Evolutionary conservation across 1,284 basidiomycete genomes (phyloP).

Genomic region (Thecaphora thlaspeos): DNA sequence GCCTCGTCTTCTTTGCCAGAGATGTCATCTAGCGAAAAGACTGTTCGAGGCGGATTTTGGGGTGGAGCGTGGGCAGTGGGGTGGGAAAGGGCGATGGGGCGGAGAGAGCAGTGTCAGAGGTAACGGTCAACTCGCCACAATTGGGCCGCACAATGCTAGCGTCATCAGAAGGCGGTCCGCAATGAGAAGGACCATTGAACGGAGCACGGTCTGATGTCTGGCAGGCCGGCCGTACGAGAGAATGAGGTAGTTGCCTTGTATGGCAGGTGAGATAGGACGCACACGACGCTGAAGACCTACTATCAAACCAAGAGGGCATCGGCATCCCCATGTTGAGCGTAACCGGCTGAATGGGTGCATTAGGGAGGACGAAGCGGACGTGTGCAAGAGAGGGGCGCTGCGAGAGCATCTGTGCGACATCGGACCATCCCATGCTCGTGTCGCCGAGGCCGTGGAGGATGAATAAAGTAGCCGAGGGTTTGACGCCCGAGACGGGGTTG

Average conservation of each 20-base stretch:
- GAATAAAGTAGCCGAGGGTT: slow-evolving; percentile 52
- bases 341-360: slow-evolving; percentile 55
- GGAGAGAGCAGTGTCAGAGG: too few species aligned
- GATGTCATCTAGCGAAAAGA: slow-evolving; percentile 44
- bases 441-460: slow-evolving; percentile 56
- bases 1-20: slow-evolving; percentile 50
- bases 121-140: too few species aligned
- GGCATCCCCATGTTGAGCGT: slow-evolving; percentile 56
- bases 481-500: slow-evolving; percentile 42
- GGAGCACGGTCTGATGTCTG: too few species aligned
- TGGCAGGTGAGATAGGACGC: slow-evolving; percentile 14
- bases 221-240: not conserved
- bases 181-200: not conserved
- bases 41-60: slow-evolving; percentile 8
- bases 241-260: not conserved
- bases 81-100: too few species aligned
- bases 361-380: slow-evolving; percentile 55
- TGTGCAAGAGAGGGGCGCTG: slow-evolving; percentile 48
- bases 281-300: slow-evolving; percentile 46
- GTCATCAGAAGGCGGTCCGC: too few species aligned
- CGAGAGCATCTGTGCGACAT: slow-evolving; percentile 54
- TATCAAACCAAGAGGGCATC: slow-evolving; percentile 57
- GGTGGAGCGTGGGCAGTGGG: not conserved
- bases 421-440: slow-evolving; percentile 51
- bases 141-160: too few species aligned